Conservation (phyloP, 768 basidiomycete species). For the Pulveroboletus ravenelii region DNA sequence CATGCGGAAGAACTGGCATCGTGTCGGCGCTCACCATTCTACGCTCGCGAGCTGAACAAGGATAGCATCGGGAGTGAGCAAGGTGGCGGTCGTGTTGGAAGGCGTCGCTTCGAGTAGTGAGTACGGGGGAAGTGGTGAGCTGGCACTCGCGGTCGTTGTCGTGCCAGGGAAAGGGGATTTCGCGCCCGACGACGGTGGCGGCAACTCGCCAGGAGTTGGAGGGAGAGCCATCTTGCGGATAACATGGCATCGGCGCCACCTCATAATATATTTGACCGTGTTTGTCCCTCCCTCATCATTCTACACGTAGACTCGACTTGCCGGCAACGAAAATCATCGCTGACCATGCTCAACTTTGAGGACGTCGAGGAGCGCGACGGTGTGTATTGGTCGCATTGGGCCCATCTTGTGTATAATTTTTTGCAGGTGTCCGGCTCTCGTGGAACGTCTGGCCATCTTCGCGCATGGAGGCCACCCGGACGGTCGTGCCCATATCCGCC, state of each 20-base stretch:
- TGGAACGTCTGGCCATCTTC: conserved; percentile 99
- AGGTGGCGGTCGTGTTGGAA: conserved; percentile 27
- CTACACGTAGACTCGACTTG: conserved; percentile 29
- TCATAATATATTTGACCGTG: conserved; percentile 13
- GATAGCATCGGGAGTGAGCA: conserved; percentile 22
- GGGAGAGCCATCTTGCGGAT: not conserved
- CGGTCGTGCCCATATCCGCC: conserved; percentile 97
- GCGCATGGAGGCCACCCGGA: conserved; percentile 95
- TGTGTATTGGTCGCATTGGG: conserved; percentile 31
- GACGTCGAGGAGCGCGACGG: conserved; percentile 98
- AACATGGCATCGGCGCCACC: not conserved
- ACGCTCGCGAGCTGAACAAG: conserved; percentile 13
- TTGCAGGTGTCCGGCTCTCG: conserved; percentile 82
- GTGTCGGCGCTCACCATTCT: conserved; percentile 10
- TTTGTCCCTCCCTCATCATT: conserved; percentile 13
- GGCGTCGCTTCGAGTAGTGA: conserved; percentile 10
- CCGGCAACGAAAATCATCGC: conserved; percentile 22
- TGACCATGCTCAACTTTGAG: conserved; percentile 78
- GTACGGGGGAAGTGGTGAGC: not conserved
- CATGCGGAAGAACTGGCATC: not conserved
- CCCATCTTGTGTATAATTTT: not conserved
- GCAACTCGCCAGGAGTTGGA: not conserved
- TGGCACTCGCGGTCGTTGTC: not conserved
- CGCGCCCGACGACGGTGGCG: not conserved
- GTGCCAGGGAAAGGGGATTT: too few species aligned